Conservation (phyloP, 208 protist genomes). For the Angomonas deanei region DNA sequence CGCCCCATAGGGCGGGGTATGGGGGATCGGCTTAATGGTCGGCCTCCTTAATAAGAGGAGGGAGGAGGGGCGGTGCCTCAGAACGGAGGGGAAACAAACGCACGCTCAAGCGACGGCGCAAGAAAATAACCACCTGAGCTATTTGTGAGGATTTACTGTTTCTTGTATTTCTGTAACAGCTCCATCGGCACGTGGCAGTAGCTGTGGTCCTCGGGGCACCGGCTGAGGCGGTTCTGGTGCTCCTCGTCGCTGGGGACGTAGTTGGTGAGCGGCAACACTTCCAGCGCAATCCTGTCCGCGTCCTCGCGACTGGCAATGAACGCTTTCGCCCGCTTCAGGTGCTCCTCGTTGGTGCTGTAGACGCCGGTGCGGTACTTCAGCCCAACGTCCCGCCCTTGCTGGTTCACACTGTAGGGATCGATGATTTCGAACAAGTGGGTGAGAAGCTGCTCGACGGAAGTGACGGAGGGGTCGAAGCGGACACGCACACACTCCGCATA, state of each 20-base stretch:
- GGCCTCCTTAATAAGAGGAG: too few species aligned
- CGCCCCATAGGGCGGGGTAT: too few species aligned
- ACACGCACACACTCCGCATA: not conserved
- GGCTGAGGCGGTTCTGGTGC: not conserved
- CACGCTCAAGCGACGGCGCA: not conserved
- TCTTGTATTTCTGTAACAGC: not conserved
- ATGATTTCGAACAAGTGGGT: not conserved
- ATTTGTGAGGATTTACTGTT: not conserved
- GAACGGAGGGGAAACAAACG: too few species aligned
- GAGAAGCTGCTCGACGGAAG: not conserved
- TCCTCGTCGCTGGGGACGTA: not conserved
- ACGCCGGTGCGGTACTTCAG: not conserved
- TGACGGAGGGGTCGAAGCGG: not conserved
- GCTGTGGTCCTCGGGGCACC: not conserved
- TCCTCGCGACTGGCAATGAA: not conserved
- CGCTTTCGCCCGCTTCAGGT: not conserved
- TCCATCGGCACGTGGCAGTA: not conserved
- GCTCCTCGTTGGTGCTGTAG: not conserved
- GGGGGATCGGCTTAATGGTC: too few species aligned
- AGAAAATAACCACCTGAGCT: not conserved
- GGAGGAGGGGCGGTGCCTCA: too few species aligned
- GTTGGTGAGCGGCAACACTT: not conserved
- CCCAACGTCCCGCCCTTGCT: not conserved
- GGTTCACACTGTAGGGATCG: not conserved
- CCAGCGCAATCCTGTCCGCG: not conserved